Percentiles rank a stretch among this genome's conserved stretches.
Conservation (phyloP, 2,329 filamentous ascomycete genomes). For the Hypoxylon sp. region DNA sequence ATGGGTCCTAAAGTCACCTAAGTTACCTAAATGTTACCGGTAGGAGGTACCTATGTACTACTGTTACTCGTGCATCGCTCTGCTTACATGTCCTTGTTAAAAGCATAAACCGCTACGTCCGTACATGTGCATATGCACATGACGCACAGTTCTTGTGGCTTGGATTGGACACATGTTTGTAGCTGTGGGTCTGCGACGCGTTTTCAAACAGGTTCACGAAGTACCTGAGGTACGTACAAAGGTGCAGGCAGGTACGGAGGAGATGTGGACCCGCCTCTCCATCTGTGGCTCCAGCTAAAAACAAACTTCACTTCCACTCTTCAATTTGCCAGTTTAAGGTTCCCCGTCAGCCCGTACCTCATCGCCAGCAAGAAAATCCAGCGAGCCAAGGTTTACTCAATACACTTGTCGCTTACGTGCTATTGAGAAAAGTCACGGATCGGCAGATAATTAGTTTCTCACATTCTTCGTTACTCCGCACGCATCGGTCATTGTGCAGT, state of each 20-base stretch:
- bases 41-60: too few species aligned
- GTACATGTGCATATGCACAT: background rate
- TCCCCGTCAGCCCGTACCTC: background rate
- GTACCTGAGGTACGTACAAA: too few species aligned
- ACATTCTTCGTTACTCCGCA: background rate
- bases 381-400: background rate
- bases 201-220: background rate
- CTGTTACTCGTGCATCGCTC: background rate
- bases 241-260: background rate
- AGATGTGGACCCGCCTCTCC: background rate
- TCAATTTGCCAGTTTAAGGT: background rate
- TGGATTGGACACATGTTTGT: too few species aligned
- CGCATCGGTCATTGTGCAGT: background rate
- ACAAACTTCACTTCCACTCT: conserved; percentile 16
- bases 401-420: background rate
- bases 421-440: background rate
- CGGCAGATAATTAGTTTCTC: background rate
- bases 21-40: too few species aligned
- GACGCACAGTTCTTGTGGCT: background rate
- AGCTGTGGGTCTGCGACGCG: background rate
- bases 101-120: background rate
- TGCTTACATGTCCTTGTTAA: background rate
- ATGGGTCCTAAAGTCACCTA: too few species aligned
- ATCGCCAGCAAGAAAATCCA: background rate
- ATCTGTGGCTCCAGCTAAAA: conserved; percentile 6